Conservation (phyloP, 805 yeast genomes). For the Monosporozyma yasuniensis region DNA sequence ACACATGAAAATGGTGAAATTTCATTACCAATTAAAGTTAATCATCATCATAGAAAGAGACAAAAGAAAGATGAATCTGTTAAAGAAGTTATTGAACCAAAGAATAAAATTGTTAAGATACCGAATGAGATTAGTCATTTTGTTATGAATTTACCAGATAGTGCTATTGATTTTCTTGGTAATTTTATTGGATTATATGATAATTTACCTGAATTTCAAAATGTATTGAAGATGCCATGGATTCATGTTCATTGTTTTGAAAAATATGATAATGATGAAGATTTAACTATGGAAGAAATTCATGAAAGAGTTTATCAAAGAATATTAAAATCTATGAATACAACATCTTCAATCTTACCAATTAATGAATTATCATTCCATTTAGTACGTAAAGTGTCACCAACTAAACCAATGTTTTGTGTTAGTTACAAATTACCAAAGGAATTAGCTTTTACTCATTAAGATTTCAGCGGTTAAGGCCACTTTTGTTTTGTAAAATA, state of each 20-base stretch:
- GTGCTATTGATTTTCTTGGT: constrained; percentile 75
- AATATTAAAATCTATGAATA: constrained; percentile 36
- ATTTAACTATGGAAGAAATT: constrained; percentile 60
- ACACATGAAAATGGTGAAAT: constrained; percentile 30
- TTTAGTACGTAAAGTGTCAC: constrained; percentile 87
- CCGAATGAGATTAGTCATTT: constrained; percentile 44
- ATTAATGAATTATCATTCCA: constrained; percentile 54
- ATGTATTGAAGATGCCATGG: constrained; percentile 47
- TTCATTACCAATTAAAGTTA: constrained; percentile 25
- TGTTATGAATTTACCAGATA: constrained; percentile 94
- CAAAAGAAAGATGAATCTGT: constrained; percentile 21
- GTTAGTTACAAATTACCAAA: constrained; percentile 64
- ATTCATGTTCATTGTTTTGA: constrained; percentile 90
- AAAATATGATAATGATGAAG: constrained; percentile 71
- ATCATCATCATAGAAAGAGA: constrained; percentile 30
- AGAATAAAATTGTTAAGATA: constrained; percentile 31
- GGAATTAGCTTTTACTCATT: constrained; percentile 7
- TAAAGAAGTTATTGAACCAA: constrained; percentile 35
- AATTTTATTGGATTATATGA: constrained; percentile 68
- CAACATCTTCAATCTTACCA: constrained; percentile 40
- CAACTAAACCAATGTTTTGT: constrained; percentile 94
- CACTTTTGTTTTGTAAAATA: too few species aligned
- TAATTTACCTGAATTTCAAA: constrained; percentile 28
- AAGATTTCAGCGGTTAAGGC: too few species aligned
- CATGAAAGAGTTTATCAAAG: constrained; percentile 55